These are phyloP conservation scores for Pseudogymnoascus sp. DNA, from an alignment of 2,329 filamentous ascomycete species.

Conservation along the genomic window DNA sequence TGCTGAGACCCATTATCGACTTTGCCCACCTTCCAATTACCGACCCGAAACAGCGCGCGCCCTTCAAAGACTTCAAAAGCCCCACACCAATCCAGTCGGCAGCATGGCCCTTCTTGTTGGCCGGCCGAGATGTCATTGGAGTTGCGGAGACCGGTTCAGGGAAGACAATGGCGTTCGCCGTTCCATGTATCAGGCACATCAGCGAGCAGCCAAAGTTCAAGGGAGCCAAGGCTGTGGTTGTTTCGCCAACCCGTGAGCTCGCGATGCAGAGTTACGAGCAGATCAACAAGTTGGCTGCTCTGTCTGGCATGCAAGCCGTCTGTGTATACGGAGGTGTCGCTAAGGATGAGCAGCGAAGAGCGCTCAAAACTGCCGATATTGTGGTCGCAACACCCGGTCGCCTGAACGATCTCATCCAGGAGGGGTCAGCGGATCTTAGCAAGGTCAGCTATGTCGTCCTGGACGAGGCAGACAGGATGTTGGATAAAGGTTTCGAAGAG, in stretches of 20 bases:
- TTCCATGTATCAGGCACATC: conserved; percentile 71
- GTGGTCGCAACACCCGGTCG: conserved; percentile 93
- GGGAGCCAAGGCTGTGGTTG: conserved; percentile 63
- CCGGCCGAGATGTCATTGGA: conserved; percentile 85
- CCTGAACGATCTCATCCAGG: conserved; percentile 84
- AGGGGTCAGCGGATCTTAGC: conserved; percentile 69
- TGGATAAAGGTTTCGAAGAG: conserved; percentile 97
- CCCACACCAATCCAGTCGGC: conserved; percentile 92
- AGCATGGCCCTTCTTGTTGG: conserved; percentile 84
- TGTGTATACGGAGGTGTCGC: conserved; percentile 88
- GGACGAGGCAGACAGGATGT: conserved; percentile 96
- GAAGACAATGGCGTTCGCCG: conserved; percentile 82
- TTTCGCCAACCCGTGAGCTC: conserved; percentile 88
- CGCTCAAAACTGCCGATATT: conserved; percentile 63
- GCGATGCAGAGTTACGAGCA: conserved; percentile 94
- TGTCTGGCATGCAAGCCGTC: conserved; percentile 64
- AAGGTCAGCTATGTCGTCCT: conserved; percentile 76
- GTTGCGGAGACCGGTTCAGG: conserved; percentile 93
- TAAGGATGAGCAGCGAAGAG: conserved; percentile 79
- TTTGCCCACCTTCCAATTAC: conserved; percentile 73
- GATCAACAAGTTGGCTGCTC: conserved; percentile 60
- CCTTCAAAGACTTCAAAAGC: conserved; percentile 66
- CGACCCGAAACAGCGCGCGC: conserved; percentile 47
- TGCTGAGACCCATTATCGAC: conserved; percentile 66
- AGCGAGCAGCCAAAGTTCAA: conserved; percentile 38